A percentile compares a stretch with the other conserved stretches of the same genome.
phyloP scores from a whole-genome alignment of 495 filamentous ascomycete genomes.

The Penicillium fimorum region DNA sequence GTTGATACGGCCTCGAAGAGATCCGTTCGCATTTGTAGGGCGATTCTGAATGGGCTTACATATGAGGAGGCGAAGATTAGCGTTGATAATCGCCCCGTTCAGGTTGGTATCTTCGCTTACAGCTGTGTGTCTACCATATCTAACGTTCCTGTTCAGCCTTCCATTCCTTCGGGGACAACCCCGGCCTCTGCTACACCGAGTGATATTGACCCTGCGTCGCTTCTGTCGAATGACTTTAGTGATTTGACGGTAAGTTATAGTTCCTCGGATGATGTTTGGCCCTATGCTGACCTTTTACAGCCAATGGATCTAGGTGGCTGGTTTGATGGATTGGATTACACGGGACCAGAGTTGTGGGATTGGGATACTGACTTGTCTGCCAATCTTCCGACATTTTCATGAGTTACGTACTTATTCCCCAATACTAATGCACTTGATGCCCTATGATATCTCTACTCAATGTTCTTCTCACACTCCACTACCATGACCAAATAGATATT shows the following conservation, averaged over 20 bases:
- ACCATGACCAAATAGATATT: not conserved
- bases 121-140: not conserved
- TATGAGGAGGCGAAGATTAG: slow-evolving; percentile 26
- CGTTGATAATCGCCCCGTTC: slow-evolving; percentile 12
- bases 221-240: slow-evolving; percentile 27
- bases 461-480: not conserved
- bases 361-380: slow-evolving; percentile 36
- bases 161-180: slow-evolving; percentile 8
- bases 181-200: slow-evolving; percentile 21
- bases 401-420: not conserved
- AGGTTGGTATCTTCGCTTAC: slow-evolving; percentile 10
- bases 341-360: slow-evolving; percentile 34
- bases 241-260: slow-evolving; percentile 32
- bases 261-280: not conserved
- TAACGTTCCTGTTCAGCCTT: slow-evolving; percentile 12
- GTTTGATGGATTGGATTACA: slow-evolving; percentile 33
- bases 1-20: slow-evolving; percentile 29
- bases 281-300: slow-evolving; percentile 26
- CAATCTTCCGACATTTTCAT: slow-evolving; percentile 14
- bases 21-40: slow-evolving; percentile 26
- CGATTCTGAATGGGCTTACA: slow-evolving; percentile 26
- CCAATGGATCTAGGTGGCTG: slow-evolving; percentile 37
- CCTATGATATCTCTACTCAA: not conserved
- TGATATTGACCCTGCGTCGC: slow-evolving; percentile 31
- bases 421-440: not conserved